Percentiles rank a stretch among this genome's conserved stretches.
Conservation (phyloP, 768 basidiomycete genomes). For the Russula lepida region DNA sequence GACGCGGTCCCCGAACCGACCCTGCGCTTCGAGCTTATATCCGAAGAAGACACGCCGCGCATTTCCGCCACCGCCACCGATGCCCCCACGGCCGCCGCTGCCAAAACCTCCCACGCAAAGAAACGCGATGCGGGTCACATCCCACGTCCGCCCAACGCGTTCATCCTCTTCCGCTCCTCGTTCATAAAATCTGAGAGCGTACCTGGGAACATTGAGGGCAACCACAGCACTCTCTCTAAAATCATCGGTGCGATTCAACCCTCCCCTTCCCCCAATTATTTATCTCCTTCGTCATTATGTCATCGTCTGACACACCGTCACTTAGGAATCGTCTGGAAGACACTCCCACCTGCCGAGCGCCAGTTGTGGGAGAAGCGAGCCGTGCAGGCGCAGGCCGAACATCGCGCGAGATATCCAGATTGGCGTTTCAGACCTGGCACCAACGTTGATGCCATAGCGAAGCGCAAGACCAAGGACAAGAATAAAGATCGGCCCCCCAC, state of each 20-base stretch:
- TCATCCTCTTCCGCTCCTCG: conserved; percentile 75
- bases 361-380: conserved; percentile 74
- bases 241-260: conserved; percentile 52
- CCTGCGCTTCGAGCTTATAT: conserved; percentile 28
- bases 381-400: conserved; percentile 60
- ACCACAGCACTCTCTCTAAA: conserved; percentile 72
- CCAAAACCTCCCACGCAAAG: conserved; percentile 42
- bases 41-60: conserved; percentile 17
- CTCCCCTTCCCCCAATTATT: background rate
- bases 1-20: conserved; percentile 28
- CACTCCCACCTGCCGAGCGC: conserved; percentile 56
- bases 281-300: background rate
- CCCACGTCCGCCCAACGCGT: conserved; percentile 78
- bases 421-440: conserved; percentile 74
- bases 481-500: conserved; percentile 36
- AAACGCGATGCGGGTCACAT: conserved; percentile 66
- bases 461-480: conserved; percentile 25
- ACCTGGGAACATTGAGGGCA: conserved; percentile 70
- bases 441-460: conserved; percentile 31
- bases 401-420: conserved; percentile 66
- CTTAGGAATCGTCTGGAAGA: conserved; percentile 67
- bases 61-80: conserved; percentile 25
- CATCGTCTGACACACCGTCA: background rate
- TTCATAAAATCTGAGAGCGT: conserved; percentile 70
- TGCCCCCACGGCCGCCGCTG: background rate